Evolutionary conservation across 192 early-diverging fungal species (phyloP).

Genomic region (Rhizophagus sp.): DNA sequence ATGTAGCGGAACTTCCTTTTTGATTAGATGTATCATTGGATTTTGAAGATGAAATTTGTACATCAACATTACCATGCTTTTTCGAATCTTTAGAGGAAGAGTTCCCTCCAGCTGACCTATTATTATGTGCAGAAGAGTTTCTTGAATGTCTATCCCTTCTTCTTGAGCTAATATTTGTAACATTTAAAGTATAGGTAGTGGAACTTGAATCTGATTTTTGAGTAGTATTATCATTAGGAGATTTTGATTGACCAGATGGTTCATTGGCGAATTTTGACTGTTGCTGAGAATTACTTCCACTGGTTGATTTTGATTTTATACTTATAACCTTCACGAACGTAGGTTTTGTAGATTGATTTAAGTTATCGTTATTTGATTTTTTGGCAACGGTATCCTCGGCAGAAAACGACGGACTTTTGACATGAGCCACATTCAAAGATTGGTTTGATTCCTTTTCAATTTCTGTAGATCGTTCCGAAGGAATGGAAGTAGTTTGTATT

Average conservation of each 20-base stretch:
- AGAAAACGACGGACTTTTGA: slow-evolving; percentile 1
- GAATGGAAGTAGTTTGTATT: slow-evolving; percentile 26
- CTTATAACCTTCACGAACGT: slow-evolving; percentile 6
- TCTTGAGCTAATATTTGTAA: background rate
- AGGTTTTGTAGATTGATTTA: slow-evolving; percentile 8
- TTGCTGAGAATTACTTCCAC: slow-evolving; percentile 2
- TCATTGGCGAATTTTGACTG: background rate
- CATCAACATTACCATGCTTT: slow-evolving; percentile 2
- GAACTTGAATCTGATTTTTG: slow-evolving; percentile 1
- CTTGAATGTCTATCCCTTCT: slow-evolving; percentile 11
- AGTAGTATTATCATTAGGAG: background rate
- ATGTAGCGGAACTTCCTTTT: background rate
- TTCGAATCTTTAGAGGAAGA: background rate
- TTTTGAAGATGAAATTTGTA: background rate
- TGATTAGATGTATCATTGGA: slow-evolving; percentile 4
- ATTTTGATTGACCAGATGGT: background rate
- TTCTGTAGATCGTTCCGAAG: slow-evolving; percentile 24
- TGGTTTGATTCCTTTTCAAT: slow-evolving; percentile 22
- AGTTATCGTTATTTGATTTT: slow-evolving; percentile 9
- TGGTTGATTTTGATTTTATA: slow-evolving; percentile 11
- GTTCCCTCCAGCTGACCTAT: background rate
- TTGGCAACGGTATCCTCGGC: slow-evolving; percentile 11
- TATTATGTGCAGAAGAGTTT: background rate
- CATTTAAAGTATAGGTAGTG: background rate
- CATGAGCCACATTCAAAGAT: slow-evolving; percentile 5